Percentiles rank a stretch among this genome's conserved stretches.
phyloP scores from a whole-genome alignment of 1,284 basidiomycete genomes.

The Phylloporus gajari region DNA sequence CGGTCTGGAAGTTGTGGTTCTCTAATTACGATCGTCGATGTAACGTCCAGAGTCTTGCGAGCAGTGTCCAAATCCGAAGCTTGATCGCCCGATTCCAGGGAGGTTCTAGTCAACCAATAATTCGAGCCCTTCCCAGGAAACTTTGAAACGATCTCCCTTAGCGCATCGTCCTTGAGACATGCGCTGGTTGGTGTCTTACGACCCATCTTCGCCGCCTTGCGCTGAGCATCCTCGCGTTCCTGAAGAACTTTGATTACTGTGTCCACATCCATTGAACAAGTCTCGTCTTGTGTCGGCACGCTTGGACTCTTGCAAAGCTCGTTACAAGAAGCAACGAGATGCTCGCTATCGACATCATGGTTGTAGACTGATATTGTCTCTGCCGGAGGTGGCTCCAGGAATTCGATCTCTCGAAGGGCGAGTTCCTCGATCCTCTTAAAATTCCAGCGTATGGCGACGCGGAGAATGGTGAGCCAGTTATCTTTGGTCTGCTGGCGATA shows the following conservation, averaged over 20 bases:
- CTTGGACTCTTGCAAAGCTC: slow-evolving; percentile 58
- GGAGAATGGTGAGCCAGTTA: slow-evolving; percentile 43
- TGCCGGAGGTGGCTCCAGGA: slow-evolving; percentile 46
- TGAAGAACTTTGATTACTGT: slow-evolving; percentile 65
- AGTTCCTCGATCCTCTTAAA: slow-evolving; percentile 37
- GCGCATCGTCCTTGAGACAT: slow-evolving; percentile 36
- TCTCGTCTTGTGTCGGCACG: slow-evolving; percentile 62
- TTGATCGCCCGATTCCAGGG: slow-evolving; percentile 18
- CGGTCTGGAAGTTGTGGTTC: background rate
- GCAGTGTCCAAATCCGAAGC: background rate
- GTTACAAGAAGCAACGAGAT: slow-evolving; percentile 47
- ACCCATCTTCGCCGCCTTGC: slow-evolving; percentile 47
- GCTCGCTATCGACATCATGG: slow-evolving; percentile 46
- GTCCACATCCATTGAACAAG: slow-evolving; percentile 64
- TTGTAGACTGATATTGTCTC: slow-evolving; percentile 52
- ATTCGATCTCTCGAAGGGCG: slow-evolving; percentile 43
- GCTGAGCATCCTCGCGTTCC: slow-evolving; percentile 66
- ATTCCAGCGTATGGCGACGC: slow-evolving; percentile 41
- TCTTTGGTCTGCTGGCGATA: slow-evolving; percentile 24
- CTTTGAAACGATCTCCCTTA: background rate
- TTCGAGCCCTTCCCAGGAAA: background rate
- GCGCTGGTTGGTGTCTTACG: slow-evolving; percentile 55
- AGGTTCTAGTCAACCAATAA: slow-evolving; percentile 18
- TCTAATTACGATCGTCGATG: background rate
- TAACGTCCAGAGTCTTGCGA: background rate